Base-by-base conservation (phyloP, 306 rosid species). In the Fagus crenata region DNA sequence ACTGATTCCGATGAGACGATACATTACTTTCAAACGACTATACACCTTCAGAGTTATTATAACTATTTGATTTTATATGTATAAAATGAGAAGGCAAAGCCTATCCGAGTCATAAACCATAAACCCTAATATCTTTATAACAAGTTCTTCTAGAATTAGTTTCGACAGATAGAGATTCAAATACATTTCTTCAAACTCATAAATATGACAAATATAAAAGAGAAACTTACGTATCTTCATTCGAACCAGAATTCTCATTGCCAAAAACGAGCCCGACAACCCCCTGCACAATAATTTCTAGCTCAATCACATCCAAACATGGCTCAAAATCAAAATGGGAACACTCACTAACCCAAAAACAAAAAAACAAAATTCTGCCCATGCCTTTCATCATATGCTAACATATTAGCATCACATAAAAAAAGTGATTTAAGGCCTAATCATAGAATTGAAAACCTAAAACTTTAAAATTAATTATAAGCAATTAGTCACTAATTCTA, bases 231-330 rank as follows among this genome's bases (percentile, higher is more conserved):
- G 96, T 92, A 61, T 93, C 98, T 83, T 88, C 96, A 75, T 89
- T 90, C 33, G 97, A 87, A 28, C 91, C 78, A 31, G 89, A 86
- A 83, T 81, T 91, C 83, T 93, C 98, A 55, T 90, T 92, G 63
- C 98, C 97, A 60, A 92, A 92, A 83, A 92, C 93, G 69, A 88
- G 91, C 53, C 97, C 98, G 40, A 93, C 94, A 67, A 93, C 96
- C 1, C 98, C 98, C 96, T 90, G 88, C 78, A 78, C 32, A 13
- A 32, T 15, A 74, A 76, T 14, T 14, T 71, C 12, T 15, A 37
- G 11, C 55, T 72, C 7, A 49, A 55, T 40, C 14, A 65, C 41
- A 51, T 9, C 49, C 15, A 17, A 51, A 18, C 11, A 13, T 35
- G 80, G 49, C 58, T 72, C 56, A 40, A 36, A 53, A 7, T 7